Conservation (phyloP, 768 basidiomycete genomes). For the Gymnopilus junonius region DNA sequence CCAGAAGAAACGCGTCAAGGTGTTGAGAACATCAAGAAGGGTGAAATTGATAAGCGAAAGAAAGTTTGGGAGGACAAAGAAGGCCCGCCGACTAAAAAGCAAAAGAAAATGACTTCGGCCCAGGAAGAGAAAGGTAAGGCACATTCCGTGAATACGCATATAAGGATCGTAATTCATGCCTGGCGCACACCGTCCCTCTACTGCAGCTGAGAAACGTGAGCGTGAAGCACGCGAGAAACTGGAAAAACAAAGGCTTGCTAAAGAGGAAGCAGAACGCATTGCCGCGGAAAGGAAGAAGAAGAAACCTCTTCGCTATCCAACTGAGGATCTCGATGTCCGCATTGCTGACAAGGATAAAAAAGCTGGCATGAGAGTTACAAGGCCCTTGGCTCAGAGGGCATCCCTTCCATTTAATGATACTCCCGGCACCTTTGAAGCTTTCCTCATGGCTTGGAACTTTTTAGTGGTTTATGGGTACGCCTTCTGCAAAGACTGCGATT, state of each 20-base stretch:
- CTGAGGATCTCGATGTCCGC: constrained; percentile 87
- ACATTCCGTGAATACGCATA: constrained; percentile 8
- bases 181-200: constrained; percentile 18
- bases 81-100: constrained; percentile 79
- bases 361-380: constrained; percentile 68
- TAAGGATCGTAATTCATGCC: constrained; percentile 27
- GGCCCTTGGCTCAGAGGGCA: constrained; percentile 66
- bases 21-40: constrained; percentile 81
- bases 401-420: constrained; percentile 72
- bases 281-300: constrained; percentile 86
- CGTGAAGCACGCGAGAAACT: constrained; percentile 73
- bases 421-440: constrained; percentile 74
- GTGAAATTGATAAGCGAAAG: constrained; percentile 92
- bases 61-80: constrained; percentile 91
- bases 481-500: constrained; percentile 1
- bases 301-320: constrained; percentile 90
- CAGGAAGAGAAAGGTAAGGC: constrained; percentile 74
- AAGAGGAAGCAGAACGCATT: constrained; percentile 73
- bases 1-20: constrained; percentile 81
- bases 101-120: constrained; percentile 74
- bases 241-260: constrained; percentile 63
- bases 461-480: constrained; percentile 90
- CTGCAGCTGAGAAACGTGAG: constrained; percentile 64
- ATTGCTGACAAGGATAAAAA: constrained; percentile 84
- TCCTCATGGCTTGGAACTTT: constrained; percentile 94